Conservation (phyloP, 164 flowering plant genomes). For the Nymphaea colorata region DNA sequence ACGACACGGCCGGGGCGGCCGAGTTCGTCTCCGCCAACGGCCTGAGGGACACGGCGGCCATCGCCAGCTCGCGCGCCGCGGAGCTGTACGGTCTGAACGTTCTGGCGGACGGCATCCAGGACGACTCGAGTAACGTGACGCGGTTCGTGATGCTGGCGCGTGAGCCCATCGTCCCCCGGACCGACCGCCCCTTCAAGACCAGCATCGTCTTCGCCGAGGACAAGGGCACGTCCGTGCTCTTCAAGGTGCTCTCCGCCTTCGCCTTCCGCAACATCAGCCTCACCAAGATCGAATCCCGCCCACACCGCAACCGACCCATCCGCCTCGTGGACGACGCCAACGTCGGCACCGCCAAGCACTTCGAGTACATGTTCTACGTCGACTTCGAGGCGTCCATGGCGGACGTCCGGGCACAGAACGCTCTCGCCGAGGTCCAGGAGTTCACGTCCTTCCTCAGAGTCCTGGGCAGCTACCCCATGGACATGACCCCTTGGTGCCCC, state of each 20-base stretch:
- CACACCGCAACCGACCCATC: conserved; percentile 30
- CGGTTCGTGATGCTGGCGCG: conserved; percentile 45
- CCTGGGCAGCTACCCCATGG: conserved; percentile 44
- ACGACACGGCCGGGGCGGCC: conserved; percentile 28
- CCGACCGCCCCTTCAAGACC: conserved; percentile 41
- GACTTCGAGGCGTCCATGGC: conserved; percentile 92
- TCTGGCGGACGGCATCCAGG: conserved; percentile 32
- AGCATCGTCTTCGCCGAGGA: conserved; percentile 46
- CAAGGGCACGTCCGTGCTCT: conserved; percentile 38
- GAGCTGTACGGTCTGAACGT: conserved; percentile 20
- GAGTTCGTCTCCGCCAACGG: conserved; percentile 15
- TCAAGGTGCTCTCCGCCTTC: conserved; percentile 42
- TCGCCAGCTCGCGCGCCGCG: conserved; percentile 25
- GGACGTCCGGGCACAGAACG: conserved; percentile 58
- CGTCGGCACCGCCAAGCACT: conserved; percentile 43
- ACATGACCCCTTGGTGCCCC: conserved; percentile 37
- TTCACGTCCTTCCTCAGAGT: conserved; percentile 35
- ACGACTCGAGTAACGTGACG: conserved; percentile 35
- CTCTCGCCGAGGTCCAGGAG: conserved; percentile 72
- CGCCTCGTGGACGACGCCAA: conserved; percentile 30
- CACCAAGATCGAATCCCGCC: conserved; percentile 51
- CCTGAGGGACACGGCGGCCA: conserved; percentile 24
- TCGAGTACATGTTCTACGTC: conserved; percentile 67
- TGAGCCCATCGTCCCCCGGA: conserved; percentile 45
- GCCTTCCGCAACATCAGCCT: conserved; percentile 35